Evolutionary conservation across 2,329 filamentous ascomycete species (phyloP), one percentile per base, ranked within the genome.

Genomic region (Claviceps spartinae): DNA sequence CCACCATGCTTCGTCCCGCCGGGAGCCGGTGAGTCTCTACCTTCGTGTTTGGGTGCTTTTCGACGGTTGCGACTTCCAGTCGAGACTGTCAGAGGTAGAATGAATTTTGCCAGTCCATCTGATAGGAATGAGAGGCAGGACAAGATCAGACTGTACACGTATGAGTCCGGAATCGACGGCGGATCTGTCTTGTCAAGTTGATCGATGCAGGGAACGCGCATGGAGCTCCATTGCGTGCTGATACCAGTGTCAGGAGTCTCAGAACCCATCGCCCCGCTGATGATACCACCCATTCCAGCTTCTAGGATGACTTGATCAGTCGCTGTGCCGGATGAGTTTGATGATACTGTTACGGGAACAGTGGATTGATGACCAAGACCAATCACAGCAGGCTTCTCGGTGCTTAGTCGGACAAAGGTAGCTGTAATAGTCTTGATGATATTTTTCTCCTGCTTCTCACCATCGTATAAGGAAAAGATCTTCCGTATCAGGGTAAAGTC

Each of bases 131-230:
- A 91, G 54, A 98, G 85, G 62, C 91, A 97, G 2, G 87, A 85
- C 43, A 98, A 70, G 1, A 91, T 86, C 47, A 98, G 73, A 56
- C 86, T 88, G 68, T 96, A 97, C 7, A 95, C 78, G 61, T 98
- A 98, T 0, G 93, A 95, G 55, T 96, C 91, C 0, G 93, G 93
- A 22, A 95, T 79, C 0, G 73, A 60, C 4, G 91, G 89, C 0
- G 91, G 78, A 47, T 95, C 90, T 0, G 82, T 79, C 66, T 97
- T 98, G 69, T 98, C 93, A 20, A 97, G 78, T 57, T 95, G 88
- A 60, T 98, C 93, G 55, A 97, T 88, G 62, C 88, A 95, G 5
- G 89, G 85, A 11, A 89, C 85, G 48, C 88, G 81, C 55, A 95
- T 79, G 13, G 84, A 79, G 66, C 93, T 98, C 89, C 89, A 97